Evolutionary conservation across 108 stramenopile species (phyloP).

Genomic region (Fistulifera pelliculosa): DNA sequence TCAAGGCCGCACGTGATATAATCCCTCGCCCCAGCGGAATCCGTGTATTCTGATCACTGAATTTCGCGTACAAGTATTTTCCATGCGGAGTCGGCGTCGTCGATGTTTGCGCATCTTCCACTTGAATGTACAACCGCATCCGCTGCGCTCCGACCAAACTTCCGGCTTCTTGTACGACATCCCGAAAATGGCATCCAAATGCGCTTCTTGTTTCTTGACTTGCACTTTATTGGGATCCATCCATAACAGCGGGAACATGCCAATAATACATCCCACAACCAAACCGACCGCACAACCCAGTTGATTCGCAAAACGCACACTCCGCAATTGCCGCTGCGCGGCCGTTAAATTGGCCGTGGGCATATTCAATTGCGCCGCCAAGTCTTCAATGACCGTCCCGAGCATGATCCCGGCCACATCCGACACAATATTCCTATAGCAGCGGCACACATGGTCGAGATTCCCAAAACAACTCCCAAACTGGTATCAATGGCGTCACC

Average conservation of each 20-base stretch:
- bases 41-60: slow-evolving; percentile 1
- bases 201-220: slow-evolving; percentile 30
- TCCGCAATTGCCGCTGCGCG: slow-evolving; percentile 69
- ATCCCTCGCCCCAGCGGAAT: slow-evolving; percentile 46
- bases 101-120: slow-evolving; percentile 12
- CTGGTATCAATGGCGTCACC: slow-evolving; percentile 92
- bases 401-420: slow-evolving; percentile 82
- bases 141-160: slow-evolving; percentile 48
- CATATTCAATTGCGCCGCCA: slow-evolving; percentile 29
- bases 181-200: slow-evolving; percentile 37
- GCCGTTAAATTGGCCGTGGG: slow-evolving; percentile 54
- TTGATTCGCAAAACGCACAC: slow-evolving; percentile 60
- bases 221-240: slow-evolving; percentile 36
- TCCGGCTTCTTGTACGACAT: slow-evolving; percentile 54
- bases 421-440: slow-evolving; percentile 82
- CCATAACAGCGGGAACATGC: slow-evolving; percentile 92
- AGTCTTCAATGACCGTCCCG: slow-evolving; percentile 84
- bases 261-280: slow-evolving; percentile 88
- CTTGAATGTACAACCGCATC: slow-evolving; percentile 40
- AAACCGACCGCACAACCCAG: slow-evolving; percentile 83
- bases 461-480: slow-evolving; percentile 79
- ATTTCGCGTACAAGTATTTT: slow-evolving; percentile 46
- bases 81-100: slow-evolving; percentile 20
- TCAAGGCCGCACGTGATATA: slow-evolving; percentile 35
- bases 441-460: slow-evolving; percentile 94